Evolutionary conservation across 495 filamentous ascomycete species (phyloP), one percentile per base, ranked within the genome.

Genomic region (Penicillium cataractarum): DNA sequence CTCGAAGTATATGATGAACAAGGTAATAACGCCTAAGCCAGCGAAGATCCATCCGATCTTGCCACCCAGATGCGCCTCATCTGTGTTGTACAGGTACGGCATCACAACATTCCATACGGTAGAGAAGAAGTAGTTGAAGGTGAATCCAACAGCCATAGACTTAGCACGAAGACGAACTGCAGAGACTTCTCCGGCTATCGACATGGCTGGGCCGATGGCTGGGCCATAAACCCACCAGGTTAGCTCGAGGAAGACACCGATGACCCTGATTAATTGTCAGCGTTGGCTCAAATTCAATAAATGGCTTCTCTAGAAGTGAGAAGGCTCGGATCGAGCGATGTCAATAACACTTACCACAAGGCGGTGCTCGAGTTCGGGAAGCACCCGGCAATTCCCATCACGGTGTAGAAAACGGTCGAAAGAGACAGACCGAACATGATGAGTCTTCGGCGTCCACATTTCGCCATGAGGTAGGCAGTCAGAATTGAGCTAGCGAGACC

Each of bases 1-100:
- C 42, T 70, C 62, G 26, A 67, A 66, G 51, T 59, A 72, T 24
- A 72, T 54, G 13, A 71, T 42, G 3, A 61, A 19, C 26, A 52
- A 31, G 4, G 37, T 49, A 21, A 65, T 17, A 0, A 22, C 46
- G 9, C 58, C 56, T 56, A 65, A 17, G 4, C 6, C 51, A 2
- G 62, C 58, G 33, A 70, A 75, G n/a, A 75, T 69, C 55, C 66
- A 73, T 12, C 70, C 66, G 22, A 71, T 68, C 31, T 70, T 69
- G 8, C 63, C 73, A 6, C 65, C 73, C 37, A 73, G 40, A 31
- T 74, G 61, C 0, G 60, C 73, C 49, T 75, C 65, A 49, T 68
- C 63, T 21, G 58, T 55, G 24, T 72, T 69, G 37, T 70, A 72
- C 64, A 75, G 40, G 42, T 72, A 74, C 19, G 73, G 73, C 35